Evolutionary conservation across 139 green algal species (phyloP).

Genomic region (Tetratostichococcus sp.): DNA sequence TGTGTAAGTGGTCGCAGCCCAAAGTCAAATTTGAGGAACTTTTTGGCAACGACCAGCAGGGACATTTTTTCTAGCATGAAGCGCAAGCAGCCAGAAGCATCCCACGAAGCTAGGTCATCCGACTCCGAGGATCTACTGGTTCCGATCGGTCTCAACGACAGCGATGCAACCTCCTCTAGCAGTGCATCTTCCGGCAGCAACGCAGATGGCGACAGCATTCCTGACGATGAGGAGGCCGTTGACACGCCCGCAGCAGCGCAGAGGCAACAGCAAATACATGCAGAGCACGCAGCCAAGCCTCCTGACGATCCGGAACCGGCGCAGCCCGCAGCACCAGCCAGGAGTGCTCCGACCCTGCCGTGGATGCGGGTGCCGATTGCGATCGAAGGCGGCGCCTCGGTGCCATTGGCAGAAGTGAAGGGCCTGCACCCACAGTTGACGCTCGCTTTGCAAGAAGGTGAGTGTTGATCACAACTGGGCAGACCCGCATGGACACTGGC

Average conservation of each 20-base stretch:
- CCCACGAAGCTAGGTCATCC: neutral
- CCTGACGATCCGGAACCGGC: neutral
- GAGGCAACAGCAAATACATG: neutral
- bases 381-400: slow-evolving; percentile 37
- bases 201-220: too few species aligned
- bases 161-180: neutral
- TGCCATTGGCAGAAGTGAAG: slow-evolving; percentile 41
- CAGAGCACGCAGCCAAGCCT: too few species aligned
- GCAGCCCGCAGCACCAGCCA: neutral
- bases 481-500: neutral
- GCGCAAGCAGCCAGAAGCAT: neutral
- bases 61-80: neutral
- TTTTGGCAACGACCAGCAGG: too few species aligned
- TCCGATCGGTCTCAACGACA: too few species aligned
- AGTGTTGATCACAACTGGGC: neutral
- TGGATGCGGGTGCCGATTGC: slow-evolving; percentile 82
- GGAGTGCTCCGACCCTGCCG: slow-evolving; percentile 49
- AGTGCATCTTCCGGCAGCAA: neutral
- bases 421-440: slow-evolving; percentile 47
- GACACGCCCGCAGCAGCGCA: neutral
- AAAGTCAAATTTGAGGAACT: too few species aligned
- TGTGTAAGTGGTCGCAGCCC: too few species aligned
- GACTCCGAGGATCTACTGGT: neutral
- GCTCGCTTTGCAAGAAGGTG: slow-evolving; percentile 24
- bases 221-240: neutral